phyloP scores from a whole-genome alignment of 352 stramenopile genomes.

The Thalassiosira mediterranea region DNA sequence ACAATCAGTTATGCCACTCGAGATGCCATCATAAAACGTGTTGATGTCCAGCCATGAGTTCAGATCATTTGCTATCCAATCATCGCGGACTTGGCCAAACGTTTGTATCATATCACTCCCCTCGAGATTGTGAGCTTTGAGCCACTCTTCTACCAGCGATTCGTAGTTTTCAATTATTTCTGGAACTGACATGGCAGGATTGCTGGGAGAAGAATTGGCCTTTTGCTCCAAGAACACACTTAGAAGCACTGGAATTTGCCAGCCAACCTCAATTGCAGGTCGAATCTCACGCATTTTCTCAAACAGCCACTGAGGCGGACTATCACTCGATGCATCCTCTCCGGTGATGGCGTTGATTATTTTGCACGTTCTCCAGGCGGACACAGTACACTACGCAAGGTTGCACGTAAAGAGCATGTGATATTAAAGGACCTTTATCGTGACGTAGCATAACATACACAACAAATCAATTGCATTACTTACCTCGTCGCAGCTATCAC shows the following conservation, averaged over 20 bases:
- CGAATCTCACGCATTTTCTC: slow-evolving; percentile 51
- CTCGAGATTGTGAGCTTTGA: slow-evolving; percentile 21
- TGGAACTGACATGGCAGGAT: slow-evolving; percentile 34
- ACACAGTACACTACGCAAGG: slow-evolving; percentile 28
- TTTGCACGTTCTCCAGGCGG: slow-evolving; percentile 34
- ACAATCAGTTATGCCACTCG: slow-evolving; percentile 29
- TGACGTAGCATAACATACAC: background rate
- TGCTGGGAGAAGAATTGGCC: background rate
- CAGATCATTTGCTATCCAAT: slow-evolving; percentile 46
- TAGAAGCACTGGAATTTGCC: slow-evolving; percentile 51
- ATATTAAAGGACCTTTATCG: background rate
- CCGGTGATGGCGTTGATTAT: slow-evolving; percentile 32
- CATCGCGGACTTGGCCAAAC: slow-evolving; percentile 42
- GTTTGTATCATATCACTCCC: slow-evolving; percentile 45
- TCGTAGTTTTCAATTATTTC: slow-evolving; percentile 45
- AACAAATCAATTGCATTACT: background rate
- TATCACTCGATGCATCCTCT: slow-evolving; percentile 3
- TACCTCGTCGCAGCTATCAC: slow-evolving; percentile 48
- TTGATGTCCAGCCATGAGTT: slow-evolving; percentile 49
- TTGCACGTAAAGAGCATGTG: background rate
- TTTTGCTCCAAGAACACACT: slow-evolving; percentile 42
- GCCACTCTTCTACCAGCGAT: slow-evolving; percentile 31
- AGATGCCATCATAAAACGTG: slow-evolving; percentile 43
- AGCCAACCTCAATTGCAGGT: slow-evolving; percentile 49
- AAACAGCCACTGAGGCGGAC: slow-evolving; percentile 46